Evolutionary conservation across 2,329 filamentous ascomycete genomes (phyloP).

Genomic region (Knufia fluminis): DNA sequence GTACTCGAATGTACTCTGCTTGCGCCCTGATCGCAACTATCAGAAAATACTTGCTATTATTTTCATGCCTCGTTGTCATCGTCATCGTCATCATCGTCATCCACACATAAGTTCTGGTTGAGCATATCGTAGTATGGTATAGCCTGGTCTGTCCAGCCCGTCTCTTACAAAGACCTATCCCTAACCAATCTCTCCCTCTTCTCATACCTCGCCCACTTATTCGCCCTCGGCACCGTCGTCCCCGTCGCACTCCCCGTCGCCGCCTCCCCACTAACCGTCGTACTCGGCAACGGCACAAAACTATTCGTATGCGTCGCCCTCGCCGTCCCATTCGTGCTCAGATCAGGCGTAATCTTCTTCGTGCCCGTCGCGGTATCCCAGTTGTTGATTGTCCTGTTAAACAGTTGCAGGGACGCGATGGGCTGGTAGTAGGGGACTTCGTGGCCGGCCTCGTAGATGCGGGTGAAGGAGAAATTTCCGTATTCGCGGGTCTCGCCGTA

Average conservation of each 20-base stretch:
- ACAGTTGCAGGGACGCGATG: conserved; percentile 50
- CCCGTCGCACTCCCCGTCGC: background rate
- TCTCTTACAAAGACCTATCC: background rate
- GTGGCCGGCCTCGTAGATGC: conserved; percentile 59
- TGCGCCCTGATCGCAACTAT: no score
- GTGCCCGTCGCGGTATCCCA: conserved; percentile 48
- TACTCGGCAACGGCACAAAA: conserved; percentile 28
- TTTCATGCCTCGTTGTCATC: no score
- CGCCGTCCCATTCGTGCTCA: conserved; percentile 32
- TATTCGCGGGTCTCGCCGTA: conserved; percentile 68
- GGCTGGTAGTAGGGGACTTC: conserved; percentile 54
- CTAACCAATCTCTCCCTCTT: background rate
- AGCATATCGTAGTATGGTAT: no score
- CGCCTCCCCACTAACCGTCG: no score
- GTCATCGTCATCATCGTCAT: no score
- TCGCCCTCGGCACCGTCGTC: background rate
- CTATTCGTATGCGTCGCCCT: conserved; percentile 39
- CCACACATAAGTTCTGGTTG: no score
- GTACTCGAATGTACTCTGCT: no score
- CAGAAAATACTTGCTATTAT: no score
- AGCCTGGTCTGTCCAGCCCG: no score
- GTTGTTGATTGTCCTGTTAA: conserved; percentile 50
- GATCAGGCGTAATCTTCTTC: conserved; percentile 26
- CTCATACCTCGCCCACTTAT: conserved; percentile 5
- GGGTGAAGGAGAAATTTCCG: conserved; percentile 62